A percentile compares a stretch with the other conserved stretches of the same genome.
Conservation (phyloP, 116 monocot species). For the Thalassia testudinum region DNA sequence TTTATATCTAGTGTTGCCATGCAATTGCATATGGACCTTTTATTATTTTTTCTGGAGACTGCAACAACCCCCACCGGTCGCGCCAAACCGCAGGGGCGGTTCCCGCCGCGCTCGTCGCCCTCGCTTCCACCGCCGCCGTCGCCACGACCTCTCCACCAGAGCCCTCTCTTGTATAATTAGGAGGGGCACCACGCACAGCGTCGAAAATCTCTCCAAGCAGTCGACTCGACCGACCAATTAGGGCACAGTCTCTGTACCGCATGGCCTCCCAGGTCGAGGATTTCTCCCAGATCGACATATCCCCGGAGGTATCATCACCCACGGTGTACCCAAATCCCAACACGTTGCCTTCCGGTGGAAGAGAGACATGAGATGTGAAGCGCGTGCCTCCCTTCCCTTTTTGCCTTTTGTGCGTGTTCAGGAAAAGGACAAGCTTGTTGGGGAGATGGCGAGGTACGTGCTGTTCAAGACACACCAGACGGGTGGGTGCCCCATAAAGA, state of each 20-base stretch:
- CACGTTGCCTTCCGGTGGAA: conserved; percentile 1
- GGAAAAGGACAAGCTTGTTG: conserved; percentile 96
- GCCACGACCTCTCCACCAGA: no score
- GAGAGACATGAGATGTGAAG: background rate
- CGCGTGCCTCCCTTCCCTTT: background rate
- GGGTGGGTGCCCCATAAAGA: conserved; percentile 76
- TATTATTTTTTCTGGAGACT: no score
- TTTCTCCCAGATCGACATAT: conserved; percentile 42
- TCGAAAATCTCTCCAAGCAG: no score
- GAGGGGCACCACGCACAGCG: no score
- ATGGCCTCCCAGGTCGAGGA: conserved; percentile 50
- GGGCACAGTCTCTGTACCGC: background rate
- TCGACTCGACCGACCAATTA: no score
- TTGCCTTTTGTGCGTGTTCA: conserved; percentile 1
- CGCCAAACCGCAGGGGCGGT: no score
- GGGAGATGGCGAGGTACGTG: conserved; percentile 63
- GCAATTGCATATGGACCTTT: no score
- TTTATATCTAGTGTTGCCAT: no score
- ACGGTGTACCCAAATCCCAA: background rate
- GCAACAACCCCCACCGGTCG: no score
- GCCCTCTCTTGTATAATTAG: no score
- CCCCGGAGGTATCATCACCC: conserved; percentile 30
- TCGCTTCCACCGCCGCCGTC: no score
- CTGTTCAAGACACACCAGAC: conserved; percentile 78
- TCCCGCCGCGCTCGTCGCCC: no score